phyloP scores from a whole-genome alignment of 2,329 filamentous ascomycete species.

The Neofusicoccum laricinum region DNA sequence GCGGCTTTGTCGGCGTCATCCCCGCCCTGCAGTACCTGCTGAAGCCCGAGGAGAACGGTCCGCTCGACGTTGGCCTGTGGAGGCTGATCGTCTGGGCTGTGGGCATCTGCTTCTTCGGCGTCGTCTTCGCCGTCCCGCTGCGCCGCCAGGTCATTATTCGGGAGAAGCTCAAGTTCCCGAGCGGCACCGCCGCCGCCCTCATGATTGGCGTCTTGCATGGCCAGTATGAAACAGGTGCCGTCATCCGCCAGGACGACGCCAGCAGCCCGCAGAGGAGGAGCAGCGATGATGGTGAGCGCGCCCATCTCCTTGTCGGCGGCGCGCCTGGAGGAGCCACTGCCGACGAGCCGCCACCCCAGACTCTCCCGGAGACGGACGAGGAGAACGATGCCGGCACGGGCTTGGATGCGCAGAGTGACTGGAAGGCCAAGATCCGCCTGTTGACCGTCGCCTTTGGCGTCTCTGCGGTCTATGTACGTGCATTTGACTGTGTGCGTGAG shows the following conservation, averaged over 20 bases:
- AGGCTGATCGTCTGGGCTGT: conserved; percentile 87
- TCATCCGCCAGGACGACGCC: conserved; percentile 31
- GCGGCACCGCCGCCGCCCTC: conserved; percentile 89
- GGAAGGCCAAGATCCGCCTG: conserved; percentile 61
- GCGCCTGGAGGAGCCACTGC: conserved; percentile 20
- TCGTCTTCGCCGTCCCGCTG: conserved; percentile 91
- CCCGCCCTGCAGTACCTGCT: conserved; percentile 88
- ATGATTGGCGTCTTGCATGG: conserved; percentile 90
- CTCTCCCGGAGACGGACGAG: conserved; percentile 20
- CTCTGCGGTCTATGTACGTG: conserved; percentile 52
- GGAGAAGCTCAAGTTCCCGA: conserved; percentile 91
- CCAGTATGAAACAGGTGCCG: conserved; percentile 31
- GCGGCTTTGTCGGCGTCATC: conserved; percentile 92
- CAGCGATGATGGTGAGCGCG: conserved; percentile 16
- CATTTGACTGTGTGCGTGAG: not conserved
- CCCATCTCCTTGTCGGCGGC: not conserved
- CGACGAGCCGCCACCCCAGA: conserved; percentile 14
- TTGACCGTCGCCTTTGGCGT: conserved; percentile 58
- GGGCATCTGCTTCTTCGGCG: conserved; percentile 93
- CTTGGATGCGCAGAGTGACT: conserved; percentile 46
- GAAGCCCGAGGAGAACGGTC: conserved; percentile 72
- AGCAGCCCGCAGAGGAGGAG: conserved; percentile 18
- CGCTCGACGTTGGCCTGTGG: conserved; percentile 67
- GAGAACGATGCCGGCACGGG: conserved; percentile 33
- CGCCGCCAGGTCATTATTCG: conserved; percentile 88